These are phyloP conservation scores for Kwoniella sp. DNA, from an alignment of 768 basidiomycete genomes.

Conservation along the genomic window DNA sequence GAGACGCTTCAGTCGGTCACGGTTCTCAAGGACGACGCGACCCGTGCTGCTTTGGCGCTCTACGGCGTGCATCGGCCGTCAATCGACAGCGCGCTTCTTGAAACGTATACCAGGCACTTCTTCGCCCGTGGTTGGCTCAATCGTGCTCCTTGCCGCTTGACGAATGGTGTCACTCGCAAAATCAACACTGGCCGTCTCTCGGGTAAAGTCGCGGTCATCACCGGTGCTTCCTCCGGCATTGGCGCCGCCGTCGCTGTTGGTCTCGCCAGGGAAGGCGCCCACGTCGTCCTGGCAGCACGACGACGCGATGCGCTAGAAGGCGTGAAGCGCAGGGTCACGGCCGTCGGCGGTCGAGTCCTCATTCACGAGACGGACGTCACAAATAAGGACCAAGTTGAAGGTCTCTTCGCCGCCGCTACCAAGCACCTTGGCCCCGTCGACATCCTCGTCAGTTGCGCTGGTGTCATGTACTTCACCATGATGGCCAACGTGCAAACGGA, in stretches of 20 bases:
- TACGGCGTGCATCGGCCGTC: conserved; percentile 18
- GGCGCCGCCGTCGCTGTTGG: conserved; percentile 64
- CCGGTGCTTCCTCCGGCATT: conserved; percentile 66
- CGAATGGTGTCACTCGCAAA: not conserved
- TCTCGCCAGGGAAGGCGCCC: conserved; percentile 65
- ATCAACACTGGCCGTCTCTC: conserved; percentile 15
- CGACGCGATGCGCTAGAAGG: conserved; percentile 59
- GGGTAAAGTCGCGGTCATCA: conserved; percentile 66
- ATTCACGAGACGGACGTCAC: conserved; percentile 64
- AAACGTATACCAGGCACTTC: conserved; percentile 29
- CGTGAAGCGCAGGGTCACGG: conserved; percentile 58
- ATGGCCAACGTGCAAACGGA: conserved; percentile 63
- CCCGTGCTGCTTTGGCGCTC: conserved; percentile 20
- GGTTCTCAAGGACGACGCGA: conserved; percentile 26
- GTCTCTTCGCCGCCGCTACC: conserved; percentile 61
- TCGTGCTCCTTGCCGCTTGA: conserved; percentile 10
- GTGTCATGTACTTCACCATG: conserved; percentile 62
- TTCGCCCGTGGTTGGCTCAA: conserved; percentile 26
- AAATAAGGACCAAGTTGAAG: conserved; percentile 60
- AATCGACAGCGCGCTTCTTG: conserved; percentile 20
- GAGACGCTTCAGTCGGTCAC: conserved; percentile 23
- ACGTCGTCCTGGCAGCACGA: conserved; percentile 62
- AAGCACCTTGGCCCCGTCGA: conserved; percentile 63
- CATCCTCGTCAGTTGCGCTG: conserved; percentile 66
- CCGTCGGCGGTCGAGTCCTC: conserved; percentile 59